Conservation (phyloP, 1,284 basidiomycete species). For the Tilletia indica region DNA sequence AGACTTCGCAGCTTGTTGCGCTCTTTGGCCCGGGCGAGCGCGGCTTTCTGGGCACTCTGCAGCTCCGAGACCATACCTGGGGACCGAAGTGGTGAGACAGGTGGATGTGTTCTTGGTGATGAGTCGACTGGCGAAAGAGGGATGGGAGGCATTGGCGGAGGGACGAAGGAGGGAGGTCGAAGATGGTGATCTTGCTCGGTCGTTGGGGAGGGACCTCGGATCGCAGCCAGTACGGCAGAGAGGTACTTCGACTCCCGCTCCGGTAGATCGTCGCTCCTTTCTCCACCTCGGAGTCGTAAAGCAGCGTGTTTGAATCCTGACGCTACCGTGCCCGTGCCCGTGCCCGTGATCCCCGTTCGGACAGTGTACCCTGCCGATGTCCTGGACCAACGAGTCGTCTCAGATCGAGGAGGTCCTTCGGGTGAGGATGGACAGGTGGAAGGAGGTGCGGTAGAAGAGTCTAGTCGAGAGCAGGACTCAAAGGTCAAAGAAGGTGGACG, state of each 20-base stretch:
- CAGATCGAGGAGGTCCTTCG: not conserved
- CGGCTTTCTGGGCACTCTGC: not conserved
- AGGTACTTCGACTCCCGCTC: conserved; percentile 13
- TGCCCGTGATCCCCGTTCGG: not conserved
- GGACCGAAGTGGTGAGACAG: not conserved
- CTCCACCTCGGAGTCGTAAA: not conserved
- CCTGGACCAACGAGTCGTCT: conserved; percentile 4
- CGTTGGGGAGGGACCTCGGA: not conserved
- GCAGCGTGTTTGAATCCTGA: not conserved
- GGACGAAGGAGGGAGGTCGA: not conserved
- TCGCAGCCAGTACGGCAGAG: not conserved
- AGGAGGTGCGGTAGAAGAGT: too few relatives aligned
- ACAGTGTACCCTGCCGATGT: conserved; percentile 2
- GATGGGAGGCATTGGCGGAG: not conserved
- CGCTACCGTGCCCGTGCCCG: not conserved
- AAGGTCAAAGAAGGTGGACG: not conserved
- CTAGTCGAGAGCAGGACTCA: not conserved
- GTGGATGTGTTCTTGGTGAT: not conserved
- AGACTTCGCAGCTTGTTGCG: conserved; percentile 13
- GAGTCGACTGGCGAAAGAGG: not conserved
- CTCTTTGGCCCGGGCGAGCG: not conserved
- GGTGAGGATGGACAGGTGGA: too few relatives aligned
- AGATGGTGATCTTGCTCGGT: not conserved
- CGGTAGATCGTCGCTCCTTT: not conserved
- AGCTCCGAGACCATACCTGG: not conserved